Percentiles rank a stretch among this genome's conserved stretches.
Evolutionary conservation across 2,329 filamentous ascomycete genomes (phyloP).

Genomic region (Diaporthe destruens): DNA sequence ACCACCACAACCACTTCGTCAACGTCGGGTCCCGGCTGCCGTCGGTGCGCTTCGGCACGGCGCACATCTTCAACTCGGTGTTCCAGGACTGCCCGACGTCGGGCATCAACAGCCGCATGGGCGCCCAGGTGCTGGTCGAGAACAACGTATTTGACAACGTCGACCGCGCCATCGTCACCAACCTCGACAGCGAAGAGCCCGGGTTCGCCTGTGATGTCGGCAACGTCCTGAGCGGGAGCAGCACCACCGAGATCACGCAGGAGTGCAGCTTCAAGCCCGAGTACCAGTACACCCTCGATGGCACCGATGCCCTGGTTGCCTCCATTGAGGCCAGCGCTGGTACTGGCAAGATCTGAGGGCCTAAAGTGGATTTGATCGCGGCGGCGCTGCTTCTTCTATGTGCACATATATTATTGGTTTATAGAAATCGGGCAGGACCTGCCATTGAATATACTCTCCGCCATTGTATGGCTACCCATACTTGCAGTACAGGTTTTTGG

Average conservation of each 20-base stretch:
- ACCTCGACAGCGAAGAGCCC: constrained; percentile 26
- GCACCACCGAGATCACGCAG: constrained; percentile 13
- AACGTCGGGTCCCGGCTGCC: constrained; percentile 61
- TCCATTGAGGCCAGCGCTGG: constrained; percentile 22
- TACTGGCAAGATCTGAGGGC: constrained; percentile 19
- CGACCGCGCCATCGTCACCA: constrained; percentile 18
- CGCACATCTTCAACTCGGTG: constrained; percentile 59
- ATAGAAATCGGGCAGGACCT: constrained; percentile 2
- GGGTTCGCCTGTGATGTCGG: constrained; percentile 28
- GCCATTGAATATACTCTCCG: constrained; percentile 6
- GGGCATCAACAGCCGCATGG: constrained; percentile 37
- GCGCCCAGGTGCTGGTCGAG: constrained; percentile 36
- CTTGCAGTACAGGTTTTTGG: accelerated
- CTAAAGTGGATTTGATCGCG: neutral
- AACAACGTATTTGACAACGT: constrained; percentile 39
- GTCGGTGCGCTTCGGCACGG: constrained; percentile 62
- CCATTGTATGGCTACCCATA: neutral
- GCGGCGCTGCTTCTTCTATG: neutral
- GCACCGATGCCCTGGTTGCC: neutral
- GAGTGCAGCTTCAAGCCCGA: constrained; percentile 6
- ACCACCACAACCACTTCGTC: constrained; percentile 63
- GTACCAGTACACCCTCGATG: neutral
- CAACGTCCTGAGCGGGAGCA: constrained; percentile 34
- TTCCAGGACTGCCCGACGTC: constrained; percentile 28
- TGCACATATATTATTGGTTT: constrained; percentile 22